These are phyloP conservation scores for Yueomyces sinensis DNA, from an alignment of 805 yeast species.

Conservation along the genomic window DNA sequence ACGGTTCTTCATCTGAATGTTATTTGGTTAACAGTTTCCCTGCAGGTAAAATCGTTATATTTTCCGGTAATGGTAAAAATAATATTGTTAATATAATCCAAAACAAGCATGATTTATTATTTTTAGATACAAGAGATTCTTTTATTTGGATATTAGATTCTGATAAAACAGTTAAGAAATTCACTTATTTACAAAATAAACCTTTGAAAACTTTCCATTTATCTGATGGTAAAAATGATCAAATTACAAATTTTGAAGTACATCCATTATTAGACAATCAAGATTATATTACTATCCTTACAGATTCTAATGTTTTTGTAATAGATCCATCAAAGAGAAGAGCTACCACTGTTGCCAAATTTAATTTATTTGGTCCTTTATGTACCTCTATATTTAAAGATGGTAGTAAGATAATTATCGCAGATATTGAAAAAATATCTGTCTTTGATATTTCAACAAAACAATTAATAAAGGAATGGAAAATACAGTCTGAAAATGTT, in stretches of 20 bases:
- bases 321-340: slow-evolving; percentile 42
- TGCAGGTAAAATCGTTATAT: slow-evolving; percentile 21
- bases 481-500: slow-evolving; percentile 10
- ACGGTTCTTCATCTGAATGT: slow-evolving; percentile 7
- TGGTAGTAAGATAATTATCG: slow-evolving; percentile 13
- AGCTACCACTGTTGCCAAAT: slow-evolving; percentile 15
- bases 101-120: slow-evolving; percentile 24
- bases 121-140: slow-evolving; percentile 23
- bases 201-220: slow-evolving; percentile 25
- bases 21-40: slow-evolving; percentile 19
- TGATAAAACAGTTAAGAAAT: slow-evolving; percentile 23
- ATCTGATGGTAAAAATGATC: slow-evolving; percentile 20
- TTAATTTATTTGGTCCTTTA: slow-evolving; percentile 11
- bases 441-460: slow-evolving; percentile 10
- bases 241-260: slow-evolving; percentile 19
- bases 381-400: slow-evolving; percentile 8
- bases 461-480: slow-evolving; percentile 11
- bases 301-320: slow-evolving; percentile 37
- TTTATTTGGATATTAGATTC: slow-evolving; percentile 24
- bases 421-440: slow-evolving; percentile 8
- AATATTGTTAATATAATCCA: slow-evolving; percentile 26
- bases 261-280: slow-evolving; percentile 3
- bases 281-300: slow-evolving; percentile 13
- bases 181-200: slow-evolving; percentile 18
- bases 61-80: slow-evolving; percentile 21